Conservation (phyloP, 1,284 basidiomycete species). For the Lentinus polychrous region DNA sequence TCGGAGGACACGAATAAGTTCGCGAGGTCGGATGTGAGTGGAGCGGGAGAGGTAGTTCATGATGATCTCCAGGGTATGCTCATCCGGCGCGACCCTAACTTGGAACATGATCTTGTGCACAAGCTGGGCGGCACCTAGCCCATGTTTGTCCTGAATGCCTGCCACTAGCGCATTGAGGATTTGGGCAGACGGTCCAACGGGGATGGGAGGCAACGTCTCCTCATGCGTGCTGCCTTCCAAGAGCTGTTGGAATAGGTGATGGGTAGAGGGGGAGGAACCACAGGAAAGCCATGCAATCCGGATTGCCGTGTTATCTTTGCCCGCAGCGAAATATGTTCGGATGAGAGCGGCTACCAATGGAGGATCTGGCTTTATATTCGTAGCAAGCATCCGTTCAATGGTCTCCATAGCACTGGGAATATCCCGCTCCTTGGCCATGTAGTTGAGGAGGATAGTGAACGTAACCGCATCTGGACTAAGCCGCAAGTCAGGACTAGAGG, state of each 20-base stretch:
- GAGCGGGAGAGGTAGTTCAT: conserved; percentile 40
- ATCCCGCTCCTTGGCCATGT: conserved; percentile 40
- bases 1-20: conserved; percentile 41
- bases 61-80: conserved; percentile 46
- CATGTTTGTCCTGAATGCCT: conserved; percentile 38
- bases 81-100: conserved; percentile 41
- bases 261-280: conserved; percentile 17
- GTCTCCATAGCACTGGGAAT: conserved; percentile 39
- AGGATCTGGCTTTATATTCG: conserved; percentile 39
- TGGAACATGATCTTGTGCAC: conserved; percentile 49
- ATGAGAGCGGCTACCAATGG: conserved; percentile 46
- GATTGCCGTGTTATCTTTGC: conserved; percentile 40
- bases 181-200: conserved; percentile 31
- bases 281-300: conserved; percentile 43
- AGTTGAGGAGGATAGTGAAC: conserved; percentile 58
- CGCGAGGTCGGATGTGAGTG: conserved; percentile 34
- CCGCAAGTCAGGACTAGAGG: not conserved
- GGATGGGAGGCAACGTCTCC: not conserved
- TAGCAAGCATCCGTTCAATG: conserved; percentile 38
- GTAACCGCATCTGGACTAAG: conserved; percentile 49
- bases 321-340: conserved; percentile 44
- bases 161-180: conserved; percentile 56
- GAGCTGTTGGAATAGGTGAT: conserved; percentile 19
- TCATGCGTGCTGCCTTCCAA: conserved; percentile 13
- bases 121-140: conserved; percentile 36